These are phyloP conservation scores for Sequoiadendron giganteum DNA, from an alignment of 75 land plant species.

Conservation along the genomic window DNA sequence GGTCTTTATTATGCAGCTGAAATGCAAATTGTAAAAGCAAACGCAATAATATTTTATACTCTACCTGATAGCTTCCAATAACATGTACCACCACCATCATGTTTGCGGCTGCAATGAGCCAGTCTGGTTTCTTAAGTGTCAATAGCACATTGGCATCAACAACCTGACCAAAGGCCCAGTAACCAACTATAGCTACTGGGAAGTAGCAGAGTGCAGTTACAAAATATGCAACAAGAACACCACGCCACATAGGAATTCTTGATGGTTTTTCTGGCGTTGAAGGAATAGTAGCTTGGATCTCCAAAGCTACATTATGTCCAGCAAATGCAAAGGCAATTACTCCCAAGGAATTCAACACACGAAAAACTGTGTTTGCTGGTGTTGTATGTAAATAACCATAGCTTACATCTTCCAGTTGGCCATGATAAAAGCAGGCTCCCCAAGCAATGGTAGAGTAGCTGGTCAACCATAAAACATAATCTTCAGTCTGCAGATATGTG, in stretches of 20 bases:
- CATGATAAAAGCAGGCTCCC: slow-evolving; percentile 46
- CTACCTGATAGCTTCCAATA: slow-evolving; percentile 95
- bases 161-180: slow-evolving; percentile 85
- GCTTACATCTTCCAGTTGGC: slow-evolving; percentile 36
- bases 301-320: slow-evolving; percentile 85
- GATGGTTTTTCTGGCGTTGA: slow-evolving; percentile 85
- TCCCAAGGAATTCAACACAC: slow-evolving; percentile 74
- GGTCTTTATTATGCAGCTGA: not conserved
- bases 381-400: slow-evolving; percentile 41
- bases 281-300: slow-evolving; percentile 93
- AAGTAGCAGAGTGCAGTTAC: slow-evolving; percentile 81
- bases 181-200: slow-evolving; percentile 82
- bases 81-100: slow-evolving; percentile 94
- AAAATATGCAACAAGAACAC: slow-evolving; percentile 67
- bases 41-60: not conserved
- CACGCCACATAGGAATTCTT: slow-evolving; percentile 85
- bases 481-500: not conserved
- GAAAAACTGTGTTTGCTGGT: slow-evolving; percentile 44
- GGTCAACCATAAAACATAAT: slow-evolving; percentile 9
- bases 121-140: slow-evolving; percentile 48
- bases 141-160: slow-evolving; percentile 74
- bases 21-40: not conserved
- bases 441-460: slow-evolving; percentile 90
- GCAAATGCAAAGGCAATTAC: slow-evolving; percentile 82
- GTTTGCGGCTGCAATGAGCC: slow-evolving; percentile 93